Evolutionary conservation across 371 early-diverging fungal genomes (phyloP).

Genomic region (Choanephora cucurbitarum): DNA sequence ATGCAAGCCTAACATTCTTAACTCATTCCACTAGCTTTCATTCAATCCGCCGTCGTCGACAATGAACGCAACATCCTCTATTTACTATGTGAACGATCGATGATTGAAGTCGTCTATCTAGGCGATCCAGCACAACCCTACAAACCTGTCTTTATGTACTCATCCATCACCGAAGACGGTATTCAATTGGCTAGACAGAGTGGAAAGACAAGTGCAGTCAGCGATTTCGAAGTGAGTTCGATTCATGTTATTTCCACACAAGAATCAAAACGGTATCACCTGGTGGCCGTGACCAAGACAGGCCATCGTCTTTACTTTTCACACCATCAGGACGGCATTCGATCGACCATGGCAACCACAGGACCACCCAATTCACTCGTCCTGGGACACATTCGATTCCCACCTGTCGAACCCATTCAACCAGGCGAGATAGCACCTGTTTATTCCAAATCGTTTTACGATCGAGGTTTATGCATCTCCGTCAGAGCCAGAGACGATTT

Average conservation of each 20-base stretch:
- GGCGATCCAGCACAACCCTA: slow-evolving; percentile 29
- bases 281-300: slow-evolving; percentile 70
- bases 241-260: slow-evolving; percentile 63
- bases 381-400: slow-evolving; percentile 72
- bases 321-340: slow-evolving; percentile 31
- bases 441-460: slow-evolving; percentile 11
- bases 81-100: slow-evolving; percentile 61
- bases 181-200: slow-evolving; percentile 53
- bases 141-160: slow-evolving; percentile 33
- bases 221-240: slow-evolving; percentile 58
- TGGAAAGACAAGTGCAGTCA: slow-evolving; percentile 32
- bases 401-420: slow-evolving; percentile 37
- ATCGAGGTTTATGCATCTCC: slow-evolving; percentile 21
- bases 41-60: slow-evolving; percentile 66
- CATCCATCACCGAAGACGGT: slow-evolving; percentile 49
- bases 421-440: neutral
- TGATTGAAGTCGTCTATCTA: slow-evolving; percentile 62
- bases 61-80: slow-evolving; percentile 73
- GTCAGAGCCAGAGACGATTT: slow-evolving; percentile 19
- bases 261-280: slow-evolving; percentile 65
- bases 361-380: slow-evolving; percentile 57
- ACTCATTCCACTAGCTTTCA: slow-evolving; percentile 35
- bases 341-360: slow-evolving; percentile 5
- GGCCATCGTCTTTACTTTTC: slow-evolving; percentile 82
- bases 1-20: neutral